These are phyloP conservation scores for Desmodesmus armatus DNA, from an alignment of 139 green algal species.

Conservation along the genomic window DNA sequence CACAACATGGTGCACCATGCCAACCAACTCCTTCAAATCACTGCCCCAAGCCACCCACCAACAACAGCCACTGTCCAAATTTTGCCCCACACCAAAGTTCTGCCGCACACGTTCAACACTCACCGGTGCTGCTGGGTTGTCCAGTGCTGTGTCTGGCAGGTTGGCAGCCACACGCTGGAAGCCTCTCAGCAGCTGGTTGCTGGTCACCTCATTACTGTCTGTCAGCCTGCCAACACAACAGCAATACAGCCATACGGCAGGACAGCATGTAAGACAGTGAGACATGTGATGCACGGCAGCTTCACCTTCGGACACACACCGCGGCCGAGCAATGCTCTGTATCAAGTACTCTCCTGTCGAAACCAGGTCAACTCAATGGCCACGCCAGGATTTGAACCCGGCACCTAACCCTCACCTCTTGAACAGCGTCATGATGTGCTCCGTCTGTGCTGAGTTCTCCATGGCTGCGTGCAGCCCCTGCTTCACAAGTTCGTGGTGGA, in stretches of 20 bases:
- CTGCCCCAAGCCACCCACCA: too few species aligned
- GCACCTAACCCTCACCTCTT: slow-evolving; percentile 15
- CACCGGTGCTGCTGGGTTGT: slow-evolving; percentile 72
- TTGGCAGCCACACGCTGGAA: slow-evolving; percentile 77
- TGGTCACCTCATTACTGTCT: slow-evolving; percentile 68
- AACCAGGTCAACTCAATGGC: too few species aligned
- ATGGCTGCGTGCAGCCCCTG: slow-evolving; percentile 71
- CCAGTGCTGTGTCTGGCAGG: slow-evolving; percentile 79
- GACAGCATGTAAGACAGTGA: not conserved
- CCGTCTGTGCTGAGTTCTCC: slow-evolving; percentile 41
- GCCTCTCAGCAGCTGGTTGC: slow-evolving; percentile 78
- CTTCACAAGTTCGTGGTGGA: slow-evolving; percentile 87
- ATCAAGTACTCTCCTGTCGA: too few species aligned
- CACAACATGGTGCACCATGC: too few species aligned
- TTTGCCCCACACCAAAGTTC: too few species aligned
- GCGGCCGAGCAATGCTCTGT: too few species aligned
- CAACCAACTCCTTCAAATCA: too few species aligned
- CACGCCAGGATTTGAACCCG: not conserved
- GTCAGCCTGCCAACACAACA: slow-evolving; percentile 49
- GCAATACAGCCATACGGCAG: not conserved
- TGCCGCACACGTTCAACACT: not conserved
- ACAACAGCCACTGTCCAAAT: too few species aligned
- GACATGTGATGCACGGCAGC: too few species aligned
- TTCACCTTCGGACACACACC: too few species aligned
- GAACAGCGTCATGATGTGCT: slow-evolving; percentile 67